phyloP scores from a whole-genome alignment of 2,329 filamentous ascomycete species.

The Neodidymelliopsis sp. region DNA sequence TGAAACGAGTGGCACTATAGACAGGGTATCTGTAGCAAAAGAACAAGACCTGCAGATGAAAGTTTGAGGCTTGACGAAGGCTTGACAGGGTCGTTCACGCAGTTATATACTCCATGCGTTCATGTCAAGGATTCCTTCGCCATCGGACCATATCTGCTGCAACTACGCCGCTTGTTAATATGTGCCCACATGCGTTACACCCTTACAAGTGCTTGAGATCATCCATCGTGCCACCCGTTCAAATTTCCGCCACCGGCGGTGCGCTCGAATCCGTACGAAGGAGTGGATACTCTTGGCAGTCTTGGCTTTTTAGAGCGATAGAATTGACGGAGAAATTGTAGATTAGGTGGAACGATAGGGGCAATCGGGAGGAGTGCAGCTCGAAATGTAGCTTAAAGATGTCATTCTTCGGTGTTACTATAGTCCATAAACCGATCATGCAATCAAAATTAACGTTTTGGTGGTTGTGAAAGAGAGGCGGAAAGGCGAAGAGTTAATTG shows the following conservation, averaged over 20 bases:
- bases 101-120: conserved; percentile 13
- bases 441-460: neutral
- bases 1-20: conserved; percentile 19
- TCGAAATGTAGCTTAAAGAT: neutral
- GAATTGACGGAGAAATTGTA: conserved; percentile 33
- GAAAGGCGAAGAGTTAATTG: neutral
- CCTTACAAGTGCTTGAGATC: conserved; percentile 15
- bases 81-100: conserved; percentile 4
- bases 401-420: neutral
- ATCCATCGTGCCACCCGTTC: conserved; percentile 12
- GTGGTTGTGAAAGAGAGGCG: neutral
- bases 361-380: conserved; percentile 1
- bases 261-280: conserved; percentile 19
- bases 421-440: neutral
- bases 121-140: conserved; percentile 4
- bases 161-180: conserved; percentile 18
- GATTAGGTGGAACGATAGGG: conserved; percentile 25
- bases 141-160: conserved; percentile 9
- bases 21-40: conserved; percentile 12
- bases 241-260: conserved; percentile 26
- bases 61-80: conserved; percentile 9
- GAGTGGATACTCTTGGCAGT: conserved; percentile 13
- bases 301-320: neutral
- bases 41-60: conserved; percentile 8
- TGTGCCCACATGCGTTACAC: conserved; percentile 22